phyloP scores from a whole-genome alignment of 345 rosid species.

The Clausena lansium region DNA sequence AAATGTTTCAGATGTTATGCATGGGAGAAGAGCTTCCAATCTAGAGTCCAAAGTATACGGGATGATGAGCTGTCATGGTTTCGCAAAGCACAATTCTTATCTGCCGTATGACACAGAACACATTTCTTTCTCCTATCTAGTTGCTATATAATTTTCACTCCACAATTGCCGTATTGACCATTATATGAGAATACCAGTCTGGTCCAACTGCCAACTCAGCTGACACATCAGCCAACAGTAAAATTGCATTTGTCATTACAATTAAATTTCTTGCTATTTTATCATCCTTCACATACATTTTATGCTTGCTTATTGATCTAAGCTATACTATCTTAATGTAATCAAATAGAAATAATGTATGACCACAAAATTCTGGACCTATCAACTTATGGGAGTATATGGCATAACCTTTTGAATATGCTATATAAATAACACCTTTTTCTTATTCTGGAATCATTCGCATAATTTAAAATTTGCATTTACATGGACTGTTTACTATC shows the following conservation, averaged over 20 bases:
- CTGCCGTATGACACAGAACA: constrained; percentile 56
- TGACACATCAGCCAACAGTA: neutral
- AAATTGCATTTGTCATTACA: neutral
- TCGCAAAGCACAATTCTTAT: constrained; percentile 73
- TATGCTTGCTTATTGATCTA: neutral
- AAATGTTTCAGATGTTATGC: constrained; percentile 73
- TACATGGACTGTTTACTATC: neutral
- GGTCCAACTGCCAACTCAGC: neutral
- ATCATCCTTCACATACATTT: neutral
- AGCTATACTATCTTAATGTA: neutral
- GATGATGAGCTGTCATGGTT: constrained; percentile 87
- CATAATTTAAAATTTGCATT: neutral
- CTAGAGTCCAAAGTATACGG: constrained; percentile 64
- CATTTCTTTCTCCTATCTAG: neutral
- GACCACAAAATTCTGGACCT: neutral
- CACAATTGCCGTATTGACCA: neutral
- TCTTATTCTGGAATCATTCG: too few species aligned
- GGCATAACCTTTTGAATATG: neutral
- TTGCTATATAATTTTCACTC: constrained; percentile 1
- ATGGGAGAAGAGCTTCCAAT: constrained; percentile 93
- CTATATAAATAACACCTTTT: too few species aligned
- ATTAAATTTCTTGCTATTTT: neutral
- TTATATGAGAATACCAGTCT: neutral
- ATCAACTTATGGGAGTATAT: neutral
- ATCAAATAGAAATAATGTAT: neutral